Evolutionary conservation across 345 rosid species (phyloP), one percentile per base, ranked within the genome.

Genomic region (Punica granatum): DNA sequence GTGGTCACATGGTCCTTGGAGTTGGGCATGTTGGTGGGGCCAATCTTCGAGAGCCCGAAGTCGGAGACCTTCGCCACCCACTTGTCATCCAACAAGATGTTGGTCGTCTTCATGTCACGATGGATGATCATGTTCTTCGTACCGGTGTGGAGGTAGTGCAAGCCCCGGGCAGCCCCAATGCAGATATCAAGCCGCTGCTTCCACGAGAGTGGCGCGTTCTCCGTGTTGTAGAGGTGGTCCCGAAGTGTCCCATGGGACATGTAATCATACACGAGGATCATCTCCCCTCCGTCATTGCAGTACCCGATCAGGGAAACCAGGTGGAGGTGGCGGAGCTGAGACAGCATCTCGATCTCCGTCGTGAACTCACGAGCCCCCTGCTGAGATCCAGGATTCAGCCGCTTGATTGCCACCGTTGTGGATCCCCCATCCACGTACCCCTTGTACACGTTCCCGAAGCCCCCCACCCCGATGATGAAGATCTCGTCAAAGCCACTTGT

Each of bases 331-430:
- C 86, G 79, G 39, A 82, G 78, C 72, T 77, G 83, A 12, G 86
- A 85, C 26, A 85, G 76, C 83, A 85, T 78, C 65, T 80, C 79
- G 15, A 85, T 82, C 60, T 85, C 86, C 1, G 86, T 85, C 82
- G 49, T 67, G 78, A 85, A 85, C 49, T 80, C 85, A 0, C 79
- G 79, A n/a, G 70, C 80, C 4, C 89, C 86, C 67, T 80, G 86
- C 67, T 78, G 85, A 34, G 89, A 85, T 31, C 78, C 76, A 0
- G 79, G 82, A 32, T 80, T 78, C 37, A 84, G 63, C 46, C 85
- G 79, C 64, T 85, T 85, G 60, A 82, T 79, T 59, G 89, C 89
- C 25, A 85, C 83, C 18, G 60, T 66, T 23, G 66, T 76, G 6
- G 79, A 74, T 1, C 80, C 82, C 4, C 78, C 86, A 28, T 82